Evolutionary conservation across 2,329 filamentous ascomycete genomes (phyloP), one percentile per base, ranked within the genome.

Genomic region (Paraphoma sp.): DNA sequence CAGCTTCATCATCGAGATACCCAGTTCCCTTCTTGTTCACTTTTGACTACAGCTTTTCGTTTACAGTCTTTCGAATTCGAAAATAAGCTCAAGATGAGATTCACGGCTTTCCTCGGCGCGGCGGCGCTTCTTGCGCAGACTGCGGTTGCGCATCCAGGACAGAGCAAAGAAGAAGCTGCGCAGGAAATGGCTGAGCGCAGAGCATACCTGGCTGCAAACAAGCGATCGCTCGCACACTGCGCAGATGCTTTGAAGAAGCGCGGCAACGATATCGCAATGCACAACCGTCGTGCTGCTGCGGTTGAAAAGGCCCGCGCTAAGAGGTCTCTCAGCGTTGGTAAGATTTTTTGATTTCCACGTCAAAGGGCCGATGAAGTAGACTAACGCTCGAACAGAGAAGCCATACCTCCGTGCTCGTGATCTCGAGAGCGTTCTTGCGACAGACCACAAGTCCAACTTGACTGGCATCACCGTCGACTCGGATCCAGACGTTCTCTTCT

Each of bases 201-300:
- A 46, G 69, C 70, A 14, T 78, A 77, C 57, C 54, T 78, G 56
- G 64, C 69, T 46, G 64, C 60, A 43, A 69, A 69, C 59, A 76
- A 74, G 60, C 77, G 79, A 40, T 78, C 78, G 12, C 70, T 82
- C 6, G 71, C 68, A 45, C 63, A 76, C 49, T 82, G 80, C 54
- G 71, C 77, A 6, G 76, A 76, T 54, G 74, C 73, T 6, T 70
- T 78, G 43, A 71, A 74, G 50, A 71, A 76, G 17, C 75, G 76
- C 50, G 76, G 76, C 18, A 70, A 80, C 33, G 75, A 79, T 63
- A 62, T 70, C 45, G 73, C 75, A n/a, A 78, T 79, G 48, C 67
- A 79, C 57, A 65, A 76, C 56, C 78, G 80, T 40, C 78, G 80
- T 48, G 75, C 71, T 29, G 71, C 76, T 36, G 70, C 71, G 40